These are phyloP conservation scores for Lyophyllum atratum DNA, from an alignment of 768 basidiomycete species.

Conservation along the genomic window DNA sequence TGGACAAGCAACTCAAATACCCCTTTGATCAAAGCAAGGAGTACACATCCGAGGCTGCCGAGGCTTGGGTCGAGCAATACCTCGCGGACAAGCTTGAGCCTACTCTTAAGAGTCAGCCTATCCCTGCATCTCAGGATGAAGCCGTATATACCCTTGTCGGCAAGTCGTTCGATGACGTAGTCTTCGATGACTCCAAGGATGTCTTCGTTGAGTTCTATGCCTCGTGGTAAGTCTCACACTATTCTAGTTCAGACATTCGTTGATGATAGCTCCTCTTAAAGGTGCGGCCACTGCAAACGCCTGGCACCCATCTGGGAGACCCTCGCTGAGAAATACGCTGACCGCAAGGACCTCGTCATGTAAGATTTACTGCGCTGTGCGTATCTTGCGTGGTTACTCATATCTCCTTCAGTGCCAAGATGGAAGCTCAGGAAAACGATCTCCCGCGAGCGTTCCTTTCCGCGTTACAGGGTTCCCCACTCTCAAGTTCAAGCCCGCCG, in stretches of 20 bases:
- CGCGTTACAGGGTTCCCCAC: slow-evolving; percentile 90
- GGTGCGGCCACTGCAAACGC: slow-evolving; percentile 97
- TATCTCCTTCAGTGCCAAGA: slow-evolving; percentile 69
- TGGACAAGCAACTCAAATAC: slow-evolving; percentile 84
- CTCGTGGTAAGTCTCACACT: slow-evolving; percentile 68
- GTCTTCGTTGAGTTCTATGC: slow-evolving; percentile 98
- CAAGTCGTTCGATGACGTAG: slow-evolving; percentile 85
- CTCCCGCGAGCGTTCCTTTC: slow-evolving; percentile 90
- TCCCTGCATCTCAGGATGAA: slow-evolving; percentile 83
- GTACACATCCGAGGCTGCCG: slow-evolving; percentile 56
- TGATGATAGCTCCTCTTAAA: slow-evolving; percentile 24
- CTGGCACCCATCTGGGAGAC: slow-evolving; percentile 93
- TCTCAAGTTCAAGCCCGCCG: slow-evolving; percentile 94
- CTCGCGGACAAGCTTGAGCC: slow-evolving; percentile 75
- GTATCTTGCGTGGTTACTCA: slow-evolving; percentile 13
- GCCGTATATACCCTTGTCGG: slow-evolving; percentile 83
- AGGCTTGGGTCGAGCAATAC: slow-evolving; percentile 64
- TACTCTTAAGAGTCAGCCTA: slow-evolving; percentile 85
- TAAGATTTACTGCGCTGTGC: slow-evolving; percentile 34
- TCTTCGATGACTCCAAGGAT: slow-evolving; percentile 87
- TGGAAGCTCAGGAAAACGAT: slow-evolving; percentile 97
- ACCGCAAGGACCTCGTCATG: slow-evolving; percentile 80
- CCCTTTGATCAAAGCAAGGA: slow-evolving; percentile 74
- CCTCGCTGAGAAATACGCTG: slow-evolving; percentile 82
- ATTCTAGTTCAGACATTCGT: neutral